phyloP scores from a whole-genome alignment of 1,139 yeast genomes.

The Scheffersomyces titani region DNA sequence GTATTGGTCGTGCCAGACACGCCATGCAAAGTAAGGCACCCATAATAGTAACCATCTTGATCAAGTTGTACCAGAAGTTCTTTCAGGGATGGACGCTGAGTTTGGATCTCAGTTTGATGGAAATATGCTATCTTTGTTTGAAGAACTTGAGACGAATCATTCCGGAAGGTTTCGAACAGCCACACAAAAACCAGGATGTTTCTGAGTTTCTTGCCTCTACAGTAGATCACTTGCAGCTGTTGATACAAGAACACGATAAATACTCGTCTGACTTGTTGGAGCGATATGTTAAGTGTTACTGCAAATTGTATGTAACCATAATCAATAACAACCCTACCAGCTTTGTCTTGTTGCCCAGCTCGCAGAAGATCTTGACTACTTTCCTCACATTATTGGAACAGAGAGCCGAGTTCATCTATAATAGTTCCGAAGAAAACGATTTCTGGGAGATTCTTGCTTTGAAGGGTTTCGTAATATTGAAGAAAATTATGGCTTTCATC shows the following conservation, averaged over 20 bases:
- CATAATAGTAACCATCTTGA: slow-evolving; percentile 56
- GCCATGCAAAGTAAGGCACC: slow-evolving; percentile 77
- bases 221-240: slow-evolving; percentile 59
- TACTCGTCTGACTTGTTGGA: slow-evolving; percentile 60
- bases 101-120: slow-evolving; percentile 52
- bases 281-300: slow-evolving; percentile 71
- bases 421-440: slow-evolving; percentile 50
- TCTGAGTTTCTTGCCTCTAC: slow-evolving; percentile 60
- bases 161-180: slow-evolving; percentile 74
- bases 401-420: slow-evolving; percentile 63
- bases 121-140: slow-evolving; percentile 73
- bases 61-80: slow-evolving; percentile 57
- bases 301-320: slow-evolving; percentile 68
- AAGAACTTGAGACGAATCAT: slow-evolving; percentile 74
- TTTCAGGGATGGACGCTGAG: slow-evolving; percentile 62
- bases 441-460: slow-evolving; percentile 80
- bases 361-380: slow-evolving; percentile 59
- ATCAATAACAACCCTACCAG: slow-evolving; percentile 64
- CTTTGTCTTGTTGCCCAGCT: slow-evolving; percentile 67
- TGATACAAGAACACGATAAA: slow-evolving; percentile 56
- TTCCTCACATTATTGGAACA: slow-evolving; percentile 60
- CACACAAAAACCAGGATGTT: slow-evolving; percentile 60
- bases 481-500: slow-evolving; percentile 61
- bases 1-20: slow-evolving; percentile 80
- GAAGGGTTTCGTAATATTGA: slow-evolving; percentile 67